Evolutionary conservation across 169 alveolate species (phyloP).

Genomic region (Plasmodium gaboni): DNA sequence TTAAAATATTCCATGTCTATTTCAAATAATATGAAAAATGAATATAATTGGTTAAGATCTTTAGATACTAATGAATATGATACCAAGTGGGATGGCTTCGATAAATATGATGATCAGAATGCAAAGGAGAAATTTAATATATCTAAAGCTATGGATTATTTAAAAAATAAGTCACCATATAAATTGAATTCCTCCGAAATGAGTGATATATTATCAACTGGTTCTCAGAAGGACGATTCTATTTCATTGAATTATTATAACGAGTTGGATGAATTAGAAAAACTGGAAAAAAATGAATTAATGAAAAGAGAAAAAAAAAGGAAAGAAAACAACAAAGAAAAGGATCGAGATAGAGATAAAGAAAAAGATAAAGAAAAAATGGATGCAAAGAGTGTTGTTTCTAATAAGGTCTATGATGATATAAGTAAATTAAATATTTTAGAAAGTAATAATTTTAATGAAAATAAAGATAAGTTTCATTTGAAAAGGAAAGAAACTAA

Average conservation of each 20-base stretch:
- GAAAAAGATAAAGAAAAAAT: conserved; percentile 1
- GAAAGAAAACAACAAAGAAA: conserved; percentile 5
- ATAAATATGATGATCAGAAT: conserved; percentile 72
- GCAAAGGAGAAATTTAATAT: conserved; percentile 65
- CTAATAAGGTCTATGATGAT: conserved; percentile 55
- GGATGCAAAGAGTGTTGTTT: conserved; percentile 9
- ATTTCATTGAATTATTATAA: conserved; percentile 56
- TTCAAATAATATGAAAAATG: conserved; percentile 57
- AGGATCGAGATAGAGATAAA: conserved; percentile 13
- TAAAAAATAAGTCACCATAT: conserved; percentile 75
- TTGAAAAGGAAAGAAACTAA: conserved; percentile 17
- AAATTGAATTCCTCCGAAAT: conserved; percentile 72
- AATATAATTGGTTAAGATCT: conserved; percentile 67
- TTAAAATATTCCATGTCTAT: conserved; percentile 66
- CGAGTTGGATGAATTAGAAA: conserved; percentile 72
- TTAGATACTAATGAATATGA: conserved; percentile 73
- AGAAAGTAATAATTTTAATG: conserved; percentile 7
- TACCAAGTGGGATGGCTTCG: conserved; percentile 67
- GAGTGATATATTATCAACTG: conserved; percentile 47
- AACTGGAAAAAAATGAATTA: conserved; percentile 42
- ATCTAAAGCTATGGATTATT: conserved; percentile 74
- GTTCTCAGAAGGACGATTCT: conserved; percentile 44
- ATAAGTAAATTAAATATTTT: conserved; percentile 32
- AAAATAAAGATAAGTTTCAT: conserved; percentile 4
- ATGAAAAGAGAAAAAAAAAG: conserved; percentile 23